Conservation (phyloP, 148 eudicot genomes). For the Cornus controversa region DNA sequence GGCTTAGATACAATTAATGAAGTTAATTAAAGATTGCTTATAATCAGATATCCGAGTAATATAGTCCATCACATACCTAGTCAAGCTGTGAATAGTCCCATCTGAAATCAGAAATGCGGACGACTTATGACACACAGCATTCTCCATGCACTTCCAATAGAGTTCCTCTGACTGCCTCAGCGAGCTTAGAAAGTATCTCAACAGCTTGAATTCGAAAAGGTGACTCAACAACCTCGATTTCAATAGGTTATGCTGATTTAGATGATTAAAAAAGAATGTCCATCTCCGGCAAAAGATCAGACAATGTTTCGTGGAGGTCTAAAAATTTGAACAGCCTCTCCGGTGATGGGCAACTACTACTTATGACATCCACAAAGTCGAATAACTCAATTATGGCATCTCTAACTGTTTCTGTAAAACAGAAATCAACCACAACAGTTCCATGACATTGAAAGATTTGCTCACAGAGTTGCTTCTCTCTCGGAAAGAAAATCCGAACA, state of each 20-base stretch:
- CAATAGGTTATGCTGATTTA: constrained; percentile 55
- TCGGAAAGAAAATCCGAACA: constrained; percentile 55
- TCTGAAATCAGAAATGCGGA: constrained; percentile 80
- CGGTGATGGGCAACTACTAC: constrained; percentile 70
- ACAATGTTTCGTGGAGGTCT: constrained; percentile 68
- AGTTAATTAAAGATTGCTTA: constrained; percentile 61
- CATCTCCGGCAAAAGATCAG: constrained; percentile 70
- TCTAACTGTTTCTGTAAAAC: constrained; percentile 67
- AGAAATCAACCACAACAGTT: constrained; percentile 29
- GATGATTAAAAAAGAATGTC: constrained; percentile 56
- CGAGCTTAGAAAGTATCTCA: constrained; percentile 67
- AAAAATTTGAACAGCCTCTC: constrained; percentile 81
- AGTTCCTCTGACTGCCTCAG: constrained; percentile 85
- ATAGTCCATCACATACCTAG: no score
- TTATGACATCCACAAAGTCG: constrained; percentile 69
- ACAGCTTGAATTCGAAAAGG: constrained; percentile 40
- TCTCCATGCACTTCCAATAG: constrained; percentile 76
- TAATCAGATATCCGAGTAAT: constrained; percentile 83
- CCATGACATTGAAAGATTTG: constrained; percentile 52
- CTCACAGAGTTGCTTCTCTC: constrained; percentile 61
- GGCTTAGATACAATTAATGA: constrained; percentile 79
- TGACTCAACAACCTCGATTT: constrained; percentile 11
- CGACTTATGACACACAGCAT: constrained; percentile 69
- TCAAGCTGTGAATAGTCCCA: constrained; percentile 50
- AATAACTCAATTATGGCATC: constrained; percentile 65